phyloP scores from a whole-genome alignment of 495 filamentous ascomycete genomes.

The Aspergillus panamensis region DNA sequence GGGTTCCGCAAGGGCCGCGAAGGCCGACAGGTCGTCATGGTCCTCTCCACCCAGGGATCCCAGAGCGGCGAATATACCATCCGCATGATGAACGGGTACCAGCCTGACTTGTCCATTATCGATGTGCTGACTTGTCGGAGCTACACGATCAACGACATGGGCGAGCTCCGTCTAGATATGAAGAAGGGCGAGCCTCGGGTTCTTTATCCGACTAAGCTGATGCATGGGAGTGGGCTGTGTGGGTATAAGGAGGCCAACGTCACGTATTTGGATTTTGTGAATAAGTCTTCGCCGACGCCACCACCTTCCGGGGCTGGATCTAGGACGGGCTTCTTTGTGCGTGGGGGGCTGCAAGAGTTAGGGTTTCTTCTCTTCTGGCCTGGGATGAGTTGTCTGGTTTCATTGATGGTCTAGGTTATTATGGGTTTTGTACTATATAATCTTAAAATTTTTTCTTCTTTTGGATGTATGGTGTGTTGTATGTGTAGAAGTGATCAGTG shows the following conservation, averaged over 20 bases:
- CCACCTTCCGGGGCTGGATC: background rate
- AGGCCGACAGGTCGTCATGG: slow-evolving; percentile 52
- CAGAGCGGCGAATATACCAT: slow-evolving; percentile 42
- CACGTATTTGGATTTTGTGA: slow-evolving; percentile 17
- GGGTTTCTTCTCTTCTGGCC: background rate
- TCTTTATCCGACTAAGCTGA: slow-evolving; percentile 30
- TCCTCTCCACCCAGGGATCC: slow-evolving; percentile 56
- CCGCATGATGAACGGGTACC: slow-evolving; percentile 40
- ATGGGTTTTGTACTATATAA: background rate
- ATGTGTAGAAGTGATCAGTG: too few relatives aligned
- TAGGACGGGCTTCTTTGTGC: background rate
- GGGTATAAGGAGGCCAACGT: slow-evolving; percentile 25
- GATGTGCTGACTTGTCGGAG: slow-evolving; percentile 51
- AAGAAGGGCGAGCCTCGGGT: slow-evolving; percentile 50
- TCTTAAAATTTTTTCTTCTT: background rate
- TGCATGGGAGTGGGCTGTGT: slow-evolving; percentile 39
- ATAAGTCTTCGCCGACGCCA: slow-evolving; percentile 2
- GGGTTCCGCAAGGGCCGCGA: slow-evolving; percentile 60
- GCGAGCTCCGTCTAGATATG: slow-evolving; percentile 45
- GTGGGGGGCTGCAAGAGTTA: background rate
- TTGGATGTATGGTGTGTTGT: background rate
- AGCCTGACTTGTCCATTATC: slow-evolving; percentile 30
- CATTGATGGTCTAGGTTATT: background rate
- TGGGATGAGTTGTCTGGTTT: slow-evolving; percentile 1
- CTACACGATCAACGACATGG: slow-evolving; percentile 42